Conservation (phyloP, 352 stramenopile genomes). For the Globisporangium parvum region DNA sequence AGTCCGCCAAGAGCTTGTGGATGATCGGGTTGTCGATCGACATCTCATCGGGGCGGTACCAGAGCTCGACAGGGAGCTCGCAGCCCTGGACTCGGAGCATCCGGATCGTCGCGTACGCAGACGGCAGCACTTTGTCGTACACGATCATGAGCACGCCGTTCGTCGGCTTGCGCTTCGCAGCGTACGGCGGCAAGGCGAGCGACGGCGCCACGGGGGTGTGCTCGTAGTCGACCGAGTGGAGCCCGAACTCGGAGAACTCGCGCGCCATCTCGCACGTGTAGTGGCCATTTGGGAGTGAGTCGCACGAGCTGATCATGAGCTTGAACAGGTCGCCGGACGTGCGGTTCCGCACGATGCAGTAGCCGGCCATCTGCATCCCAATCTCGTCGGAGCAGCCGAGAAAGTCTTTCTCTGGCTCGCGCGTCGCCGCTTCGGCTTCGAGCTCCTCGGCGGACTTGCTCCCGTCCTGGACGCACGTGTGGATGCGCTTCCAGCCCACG, state of each 20-base stretch:
- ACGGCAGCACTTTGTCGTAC: slow-evolving; percentile 76
- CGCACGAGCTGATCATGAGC: slow-evolving; percentile 74
- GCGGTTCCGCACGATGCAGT: slow-evolving; percentile 80
- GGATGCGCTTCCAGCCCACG: slow-evolving; percentile 78
- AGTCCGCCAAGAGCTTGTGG: slow-evolving; percentile 55
- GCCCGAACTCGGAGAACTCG: slow-evolving; percentile 78
- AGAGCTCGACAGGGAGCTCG: slow-evolving; percentile 74
- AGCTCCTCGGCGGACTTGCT: slow-evolving; percentile 27
- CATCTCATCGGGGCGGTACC: slow-evolving; percentile 84
- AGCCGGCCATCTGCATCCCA: slow-evolving; percentile 65
- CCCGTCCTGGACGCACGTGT: slow-evolving; percentile 52
- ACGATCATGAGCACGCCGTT: slow-evolving; percentile 84
- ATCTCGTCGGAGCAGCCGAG: slow-evolving; percentile 66
- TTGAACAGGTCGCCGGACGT: slow-evolving; percentile 76
- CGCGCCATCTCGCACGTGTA: slow-evolving; percentile 80
- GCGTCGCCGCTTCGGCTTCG: slow-evolving; percentile 16
- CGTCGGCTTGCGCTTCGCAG: slow-evolving; percentile 38
- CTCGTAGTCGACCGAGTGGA: slow-evolving; percentile 64
- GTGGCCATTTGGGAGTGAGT: slow-evolving; percentile 59
- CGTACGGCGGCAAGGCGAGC: slow-evolving; percentile 45
- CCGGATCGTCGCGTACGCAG: slow-evolving; percentile 71
- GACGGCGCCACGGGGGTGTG: slow-evolving; percentile 64
- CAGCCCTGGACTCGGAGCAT: slow-evolving; percentile 75
- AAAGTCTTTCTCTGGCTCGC: slow-evolving; percentile 65
- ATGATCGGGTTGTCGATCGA: slow-evolving; percentile 77